Evolutionary conservation across 2,329 filamentous ascomycete genomes (phyloP), one percentile per base, ranked within the genome.

Genomic region (Venturia carpophila): DNA sequence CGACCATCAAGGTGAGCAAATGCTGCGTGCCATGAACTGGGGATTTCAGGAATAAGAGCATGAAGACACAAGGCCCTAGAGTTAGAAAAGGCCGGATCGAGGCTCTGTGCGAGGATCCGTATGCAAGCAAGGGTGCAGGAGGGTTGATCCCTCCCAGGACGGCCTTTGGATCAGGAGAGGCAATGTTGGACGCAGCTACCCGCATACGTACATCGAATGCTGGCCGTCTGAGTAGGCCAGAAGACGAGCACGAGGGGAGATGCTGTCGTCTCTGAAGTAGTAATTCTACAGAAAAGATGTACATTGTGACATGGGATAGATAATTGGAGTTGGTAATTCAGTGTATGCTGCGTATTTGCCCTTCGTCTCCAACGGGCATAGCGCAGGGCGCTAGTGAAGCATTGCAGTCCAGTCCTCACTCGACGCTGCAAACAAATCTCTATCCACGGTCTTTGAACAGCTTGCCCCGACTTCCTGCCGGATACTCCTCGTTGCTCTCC

Each of bases 121-220:
- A 13, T 37, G 30, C 27, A 56, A 34, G 52, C 52, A 56, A 56
- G 52, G 52, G 52, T 56, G 47, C 21, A 49, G 47, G 21, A 49
- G 30, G 52, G 52, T n/a, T 37, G 52, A 56, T 56, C 52, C 52
- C 17, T 56, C 49, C 49, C 11, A 34, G 30, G 49, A 55, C 49
- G 24, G 49, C 11, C 9, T 30, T 17, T 6, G 27, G 49, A 47
- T 47, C 45, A 47, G 45, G 45, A 49, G 47, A 49, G 47, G 47
- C 47, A 49, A 49, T 49, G 27, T 15, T 5, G 11, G 9, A 49
- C 7, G 21, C 47, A 49, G 47, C 21, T 49, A 27, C 4, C 47
- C 47, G 47, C 21, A 27, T 2, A 49, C 47, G 47, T 15, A 15
- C 7, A 27, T 49, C 7, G 21, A 49, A 27, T 27, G 7, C 6